These are phyloP conservation scores for Reticulascus tulasneorum DNA, from an alignment of 2,329 filamentous ascomycete species.

Conservation along the genomic window DNA sequence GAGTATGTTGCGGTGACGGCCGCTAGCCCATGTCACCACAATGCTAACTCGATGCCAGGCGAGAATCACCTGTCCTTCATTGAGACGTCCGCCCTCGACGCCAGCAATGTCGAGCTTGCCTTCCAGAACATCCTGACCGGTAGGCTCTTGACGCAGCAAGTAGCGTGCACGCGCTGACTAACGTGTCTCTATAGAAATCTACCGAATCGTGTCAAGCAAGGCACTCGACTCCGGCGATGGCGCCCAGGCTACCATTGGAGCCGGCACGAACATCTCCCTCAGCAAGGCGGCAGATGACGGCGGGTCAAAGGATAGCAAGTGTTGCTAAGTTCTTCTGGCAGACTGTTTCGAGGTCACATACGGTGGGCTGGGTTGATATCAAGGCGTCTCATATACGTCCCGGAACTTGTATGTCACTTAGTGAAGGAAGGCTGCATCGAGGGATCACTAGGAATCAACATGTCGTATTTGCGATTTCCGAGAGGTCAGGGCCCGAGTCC, in stretches of 20 bases:
- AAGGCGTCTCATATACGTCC: constrained; percentile 27
- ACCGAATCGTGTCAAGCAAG: constrained; percentile 98
- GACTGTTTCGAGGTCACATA: constrained; percentile 12
- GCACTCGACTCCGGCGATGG: constrained; percentile 86
- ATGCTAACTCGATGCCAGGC: constrained; percentile 63
- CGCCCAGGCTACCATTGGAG: constrained; percentile 72
- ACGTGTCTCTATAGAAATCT: constrained; percentile 69
- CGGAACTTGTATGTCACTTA: constrained; percentile 20
- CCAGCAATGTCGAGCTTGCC: constrained; percentile 97
- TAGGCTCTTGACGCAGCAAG: no score
- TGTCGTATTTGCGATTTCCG: constrained; percentile 19
- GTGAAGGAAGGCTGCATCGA: constrained; percentile 15
- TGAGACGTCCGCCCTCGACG: constrained; percentile 96
- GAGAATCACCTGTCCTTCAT: constrained; percentile 99
- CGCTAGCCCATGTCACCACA: background rate
- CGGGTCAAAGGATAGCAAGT: constrained; percentile 74
- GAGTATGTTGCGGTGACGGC: constrained; percentile 52
- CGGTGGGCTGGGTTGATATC: constrained; percentile 19
- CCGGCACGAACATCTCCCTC: constrained; percentile 80
- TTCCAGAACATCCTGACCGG: constrained; percentile 99
- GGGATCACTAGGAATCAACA: constrained; percentile 16
- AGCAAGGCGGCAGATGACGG: constrained; percentile 77
- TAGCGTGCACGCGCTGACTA: constrained; percentile 7
- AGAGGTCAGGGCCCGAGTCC: constrained; percentile 20
- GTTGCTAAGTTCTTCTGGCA: constrained; percentile 56